Base-by-base conservation (phyloP, 169 alveolate genomes). In the Plasmodium berghei region DNA sequence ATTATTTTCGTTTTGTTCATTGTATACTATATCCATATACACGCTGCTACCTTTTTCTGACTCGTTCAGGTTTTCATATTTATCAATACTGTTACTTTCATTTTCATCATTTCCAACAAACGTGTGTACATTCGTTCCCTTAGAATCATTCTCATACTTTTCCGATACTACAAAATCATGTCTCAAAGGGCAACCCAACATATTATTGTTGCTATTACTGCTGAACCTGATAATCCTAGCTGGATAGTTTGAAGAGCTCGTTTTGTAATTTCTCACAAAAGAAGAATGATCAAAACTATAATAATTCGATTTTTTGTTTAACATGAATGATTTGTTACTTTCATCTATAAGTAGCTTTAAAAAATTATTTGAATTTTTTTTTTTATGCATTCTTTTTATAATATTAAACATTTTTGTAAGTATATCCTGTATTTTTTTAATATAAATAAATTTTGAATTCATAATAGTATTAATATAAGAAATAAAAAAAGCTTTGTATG, bases 401-500 rank as follows among this genome's bases (percentile, higher is more conserved):
- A 80, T 80, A 59, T 24, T 55, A 56, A 80, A 80, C 72, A 80
- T 52, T 24, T 59, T 67, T 0, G 66, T 40, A 5, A 80, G 72
- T 18, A 67, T 16, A 10, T 67, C 72, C 52, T 80, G 90, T 14
- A 80, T 80, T 61, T 80, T 80, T 9, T 63, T 58, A 3, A 80
- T 24, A n/a, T 80, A 80, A 18, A 80, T 54, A 52, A 80, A 26
- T 52, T 80, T 80, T 5, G 90, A 80, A 28, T 67, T 66, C 73
- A 80, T 48, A 18, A 80, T 61, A 10, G 83, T 42, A 48, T 55
- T 69, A 52, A 80, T 34, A 54, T 80, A 80, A 9, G 90, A 80
- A 12, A 80, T 80, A 45, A 80, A 80, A 80, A 80, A 80, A 12
- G 69, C 72, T 48, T 66, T 80, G 56, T 52, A 80, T 40, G 83